These are phyloP conservation scores for Heterobasidion parviporum DNA, from an alignment of 1,284 basidiomycete species.

Conservation along the genomic window DNA sequence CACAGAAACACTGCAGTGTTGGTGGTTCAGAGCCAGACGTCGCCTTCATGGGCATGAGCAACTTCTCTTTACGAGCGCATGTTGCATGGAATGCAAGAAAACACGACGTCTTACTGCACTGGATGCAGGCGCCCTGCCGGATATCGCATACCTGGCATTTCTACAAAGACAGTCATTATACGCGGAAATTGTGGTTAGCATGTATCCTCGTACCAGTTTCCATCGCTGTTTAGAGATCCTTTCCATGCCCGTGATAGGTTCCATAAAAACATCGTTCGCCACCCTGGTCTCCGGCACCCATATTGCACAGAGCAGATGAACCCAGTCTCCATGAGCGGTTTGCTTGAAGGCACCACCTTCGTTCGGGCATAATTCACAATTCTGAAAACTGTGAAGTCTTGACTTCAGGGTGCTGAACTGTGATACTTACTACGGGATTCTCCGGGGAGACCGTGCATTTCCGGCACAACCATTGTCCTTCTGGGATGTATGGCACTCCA, in stretches of 20 bases:
- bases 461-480: constrained; percentile 98
- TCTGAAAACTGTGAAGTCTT: constrained; percentile 34
- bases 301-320: constrained; percentile 94
- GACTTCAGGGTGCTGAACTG: not conserved
- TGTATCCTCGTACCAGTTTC: constrained; percentile 67
- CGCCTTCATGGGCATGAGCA: constrained; percentile 84
- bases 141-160: constrained; percentile 85
- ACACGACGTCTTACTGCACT: constrained; percentile 89
- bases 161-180: constrained; percentile 23
- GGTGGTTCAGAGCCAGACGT: constrained; percentile 65
- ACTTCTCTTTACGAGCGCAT: constrained; percentile 82
- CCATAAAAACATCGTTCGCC: constrained; percentile 96
- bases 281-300: constrained; percentile 97
- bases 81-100: constrained; percentile 94
- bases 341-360: constrained; percentile 99
- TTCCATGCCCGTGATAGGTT: constrained; percentile 90
- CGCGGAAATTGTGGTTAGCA: constrained; percentile 2
- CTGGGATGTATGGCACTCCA: constrained; percentile 98
- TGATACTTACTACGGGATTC: constrained; percentile 75
- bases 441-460: constrained; percentile 99
- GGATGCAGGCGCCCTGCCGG: constrained; percentile 88
- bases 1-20: constrained; percentile 74
- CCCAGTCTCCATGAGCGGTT: constrained; percentile 90
- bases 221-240: constrained; percentile 86
- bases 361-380: constrained; percentile 90